Conservation (phyloP, 2,329 filamentous ascomycete genomes). For the Talaromyces sp. region DNA sequence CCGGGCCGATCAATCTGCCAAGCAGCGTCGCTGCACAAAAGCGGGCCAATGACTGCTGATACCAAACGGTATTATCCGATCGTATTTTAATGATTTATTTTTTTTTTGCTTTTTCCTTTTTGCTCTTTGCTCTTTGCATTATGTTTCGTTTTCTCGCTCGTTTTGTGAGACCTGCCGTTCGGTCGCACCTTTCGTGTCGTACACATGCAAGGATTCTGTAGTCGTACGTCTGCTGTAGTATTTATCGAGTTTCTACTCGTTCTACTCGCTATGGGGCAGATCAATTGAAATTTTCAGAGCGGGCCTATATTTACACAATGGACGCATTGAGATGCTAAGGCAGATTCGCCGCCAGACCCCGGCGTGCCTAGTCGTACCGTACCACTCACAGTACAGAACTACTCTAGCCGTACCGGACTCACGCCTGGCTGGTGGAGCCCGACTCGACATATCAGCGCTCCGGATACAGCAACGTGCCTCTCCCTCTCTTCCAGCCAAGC, state of each 20-base stretch:
- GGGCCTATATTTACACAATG: too few species aligned
- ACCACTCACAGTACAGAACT: too few species aligned
- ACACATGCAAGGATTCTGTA: not conserved
- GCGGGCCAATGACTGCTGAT: not conserved
- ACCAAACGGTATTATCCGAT: not conserved
- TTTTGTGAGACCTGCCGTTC: not conserved
- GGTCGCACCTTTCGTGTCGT: not conserved
- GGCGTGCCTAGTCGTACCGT: not conserved
- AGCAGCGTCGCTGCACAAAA: not conserved
- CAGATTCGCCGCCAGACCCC: not conserved
- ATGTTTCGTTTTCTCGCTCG: not conserved
- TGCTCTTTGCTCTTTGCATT: not conserved
- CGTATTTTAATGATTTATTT: not conserved
- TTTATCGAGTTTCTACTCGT: not conserved
- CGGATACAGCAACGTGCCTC: conserved; percentile 15
- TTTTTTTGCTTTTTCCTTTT: not conserved
- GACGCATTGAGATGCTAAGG: not conserved
- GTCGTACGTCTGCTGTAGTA: not conserved
- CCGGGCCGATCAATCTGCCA: conserved; percentile 4
- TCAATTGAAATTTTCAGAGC: not conserved
- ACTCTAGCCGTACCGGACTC: too few species aligned
- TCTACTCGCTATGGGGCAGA: not conserved
- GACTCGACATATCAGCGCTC: conserved; percentile 16
- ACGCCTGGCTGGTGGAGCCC: not conserved
- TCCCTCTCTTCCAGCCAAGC: not conserved